Conservation (phyloP, 176 grass and related monocot genomes). For the Elymus sibiricus region DNA sequence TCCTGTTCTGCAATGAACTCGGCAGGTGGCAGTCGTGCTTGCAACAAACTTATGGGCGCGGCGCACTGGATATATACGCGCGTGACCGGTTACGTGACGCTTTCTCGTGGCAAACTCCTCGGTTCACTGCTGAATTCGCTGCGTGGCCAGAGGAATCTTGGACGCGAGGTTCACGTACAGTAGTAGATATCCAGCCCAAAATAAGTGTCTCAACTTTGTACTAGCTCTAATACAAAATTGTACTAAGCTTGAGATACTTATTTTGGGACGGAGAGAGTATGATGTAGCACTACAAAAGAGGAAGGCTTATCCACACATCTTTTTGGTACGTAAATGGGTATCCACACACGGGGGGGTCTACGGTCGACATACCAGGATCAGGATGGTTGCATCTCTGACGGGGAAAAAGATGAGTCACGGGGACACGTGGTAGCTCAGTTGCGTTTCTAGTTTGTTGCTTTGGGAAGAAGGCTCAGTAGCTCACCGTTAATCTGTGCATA, state of each 20-base stretch:
- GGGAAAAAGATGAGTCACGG: not conserved
- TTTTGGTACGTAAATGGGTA: too few species aligned
- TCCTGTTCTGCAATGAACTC: not conserved
- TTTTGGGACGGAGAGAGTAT: too few species aligned
- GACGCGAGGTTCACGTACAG: not conserved
- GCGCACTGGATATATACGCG: not conserved
- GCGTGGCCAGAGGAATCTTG: not conserved
- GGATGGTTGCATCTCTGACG: not conserved
- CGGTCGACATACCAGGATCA: not conserved
- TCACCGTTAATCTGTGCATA: not conserved
- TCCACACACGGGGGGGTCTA: not conserved
- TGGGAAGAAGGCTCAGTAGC: not conserved
- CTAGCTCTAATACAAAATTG: too few species aligned
- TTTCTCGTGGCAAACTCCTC: not conserved
- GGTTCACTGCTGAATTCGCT: not conserved
- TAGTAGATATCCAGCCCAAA: too few species aligned
- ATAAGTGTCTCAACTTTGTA: too few species aligned
- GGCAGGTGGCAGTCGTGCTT: not conserved
- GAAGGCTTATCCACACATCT: not conserved
- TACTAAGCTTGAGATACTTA: too few species aligned
- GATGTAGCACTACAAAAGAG: not conserved
- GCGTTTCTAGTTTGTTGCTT: not conserved
- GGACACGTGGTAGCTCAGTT: not conserved
- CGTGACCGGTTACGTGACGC: not conserved
- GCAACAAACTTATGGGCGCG: not conserved